Percentiles rank a stretch among this genome's conserved stretches.
Conservation (phyloP, 257 asterid species). For the Nicotiana paniculata region DNA sequence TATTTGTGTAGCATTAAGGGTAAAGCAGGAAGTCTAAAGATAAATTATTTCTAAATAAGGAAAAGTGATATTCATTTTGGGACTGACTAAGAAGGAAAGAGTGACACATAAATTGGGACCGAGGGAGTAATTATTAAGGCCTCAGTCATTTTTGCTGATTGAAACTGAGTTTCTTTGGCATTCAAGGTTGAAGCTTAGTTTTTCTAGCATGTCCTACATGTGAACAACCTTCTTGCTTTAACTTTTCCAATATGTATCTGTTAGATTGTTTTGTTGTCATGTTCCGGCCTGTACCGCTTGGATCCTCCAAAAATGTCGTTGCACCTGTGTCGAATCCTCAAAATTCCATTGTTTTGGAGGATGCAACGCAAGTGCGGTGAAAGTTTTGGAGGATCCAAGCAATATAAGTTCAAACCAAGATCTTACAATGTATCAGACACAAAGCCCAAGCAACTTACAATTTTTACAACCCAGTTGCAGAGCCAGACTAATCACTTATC, state of each 20-base stretch:
- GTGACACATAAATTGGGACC: too few species aligned
- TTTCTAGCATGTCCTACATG: background rate
- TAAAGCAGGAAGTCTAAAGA: too few species aligned
- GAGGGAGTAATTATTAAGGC: background rate
- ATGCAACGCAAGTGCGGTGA: background rate
- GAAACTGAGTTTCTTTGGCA: background rate
- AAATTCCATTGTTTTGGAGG: background rate
- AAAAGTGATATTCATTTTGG: too few species aligned
- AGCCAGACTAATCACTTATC: background rate
- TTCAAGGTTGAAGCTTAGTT: background rate
- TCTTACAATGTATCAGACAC: background rate
- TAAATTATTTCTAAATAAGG: too few species aligned
- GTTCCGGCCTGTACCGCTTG: background rate
- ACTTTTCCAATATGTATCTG: background rate
- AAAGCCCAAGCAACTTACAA: background rate
- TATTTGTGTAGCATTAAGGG: too few species aligned
- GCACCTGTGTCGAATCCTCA: background rate
- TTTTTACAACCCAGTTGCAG: background rate
- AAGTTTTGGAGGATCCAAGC: background rate
- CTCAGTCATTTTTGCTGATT: background rate
- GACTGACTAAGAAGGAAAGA: too few species aligned
- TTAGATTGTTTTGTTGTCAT: background rate
- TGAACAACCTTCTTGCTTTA: background rate
- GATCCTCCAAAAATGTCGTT: background rate
- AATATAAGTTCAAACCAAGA: background rate